phyloP scores from a whole-genome alignment of 2,329 filamentous ascomycete species.

The Ceratocystis papillata region DNA sequence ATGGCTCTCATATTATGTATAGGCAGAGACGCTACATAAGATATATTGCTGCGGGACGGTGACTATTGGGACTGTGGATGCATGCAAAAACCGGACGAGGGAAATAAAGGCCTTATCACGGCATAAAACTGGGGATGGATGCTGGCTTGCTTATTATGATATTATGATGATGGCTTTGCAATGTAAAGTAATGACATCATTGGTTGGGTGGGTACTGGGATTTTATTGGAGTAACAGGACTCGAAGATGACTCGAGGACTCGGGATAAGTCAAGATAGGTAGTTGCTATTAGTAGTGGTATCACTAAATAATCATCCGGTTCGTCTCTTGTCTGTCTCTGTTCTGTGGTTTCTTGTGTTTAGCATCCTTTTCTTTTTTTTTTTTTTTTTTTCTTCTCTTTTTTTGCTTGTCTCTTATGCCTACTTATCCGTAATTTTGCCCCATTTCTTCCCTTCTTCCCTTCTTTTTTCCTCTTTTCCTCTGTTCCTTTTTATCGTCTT shows the following conservation, averaged over 20 bases:
- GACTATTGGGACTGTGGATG: neutral
- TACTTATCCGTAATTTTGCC: neutral
- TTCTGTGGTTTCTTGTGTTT: neutral
- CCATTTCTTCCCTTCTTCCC: neutral
- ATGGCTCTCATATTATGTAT: neutral
- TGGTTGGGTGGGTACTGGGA: neutral
- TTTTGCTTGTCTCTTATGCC: neutral
- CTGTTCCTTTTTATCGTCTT: neutral
- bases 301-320: neutral
- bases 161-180: neutral
- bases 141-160: neutral
- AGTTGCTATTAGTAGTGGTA: neutral
- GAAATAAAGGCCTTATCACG: slow-evolving; percentile 1
- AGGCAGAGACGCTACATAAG: neutral
- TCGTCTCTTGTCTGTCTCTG: neutral
- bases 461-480: neutral
- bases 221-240: neutral
- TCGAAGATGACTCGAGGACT: slow-evolving; percentile 2
- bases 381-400: neutral
- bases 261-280: neutral
- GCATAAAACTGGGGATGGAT: neutral
- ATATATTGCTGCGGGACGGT: neutral
- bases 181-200: slow-evolving; percentile 1
- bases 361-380: neutral
- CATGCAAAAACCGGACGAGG: neutral